Evolutionary conservation across 2,329 filamentous ascomycete species (phyloP), one percentile per base, ranked within the genome.

Genomic region (Aspergillus hiratsukae): DNA sequence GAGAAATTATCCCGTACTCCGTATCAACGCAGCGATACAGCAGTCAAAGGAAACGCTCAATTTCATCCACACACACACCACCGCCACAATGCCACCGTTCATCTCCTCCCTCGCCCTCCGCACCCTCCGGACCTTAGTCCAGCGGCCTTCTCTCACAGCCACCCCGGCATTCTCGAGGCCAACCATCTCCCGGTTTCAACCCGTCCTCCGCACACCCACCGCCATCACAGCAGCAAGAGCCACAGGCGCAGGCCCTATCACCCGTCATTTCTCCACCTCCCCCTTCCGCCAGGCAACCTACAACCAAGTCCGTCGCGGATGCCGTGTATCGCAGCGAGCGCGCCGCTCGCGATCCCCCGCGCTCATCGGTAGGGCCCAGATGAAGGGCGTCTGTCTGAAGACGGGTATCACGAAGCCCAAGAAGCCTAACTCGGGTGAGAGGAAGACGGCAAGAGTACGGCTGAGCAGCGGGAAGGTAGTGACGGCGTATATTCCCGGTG

Each of bases 361-460:
- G 23, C 83, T 99, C 53, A 81, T 82, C 59, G 75, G 84, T 52
- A 83, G 89, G 46, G 91, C 94, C 3, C 85, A 89, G 70, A 87
- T 96, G 78, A 97, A 97, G 80, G 94, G 93, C 66, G 94, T 99
- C 40, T 97, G 94, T 75, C 79, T 99, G 62, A 92, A 95, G 73
- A 94, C 97, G 58, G 91, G 90, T 69, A 90, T 92, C 66, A 91
- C 89, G 66, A 91, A 94, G 70, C 94, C 94, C 55, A 99, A 99
- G 86, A 99, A 99, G 78, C 94, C 94, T 63, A 99, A 99, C 76
- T 99, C 94, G 28, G 94, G 92, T 55, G 91, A 97, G 81, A 83
- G 94, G 61, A 99, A 99, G 81, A 94, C 91, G 56, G 93, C 93
- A 2, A 90, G 93, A 80, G 88, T 99, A 21, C 83, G 92, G 65